Conservation (phyloP, 441 rosid species). For the Euphorbia corollata region DNA sequence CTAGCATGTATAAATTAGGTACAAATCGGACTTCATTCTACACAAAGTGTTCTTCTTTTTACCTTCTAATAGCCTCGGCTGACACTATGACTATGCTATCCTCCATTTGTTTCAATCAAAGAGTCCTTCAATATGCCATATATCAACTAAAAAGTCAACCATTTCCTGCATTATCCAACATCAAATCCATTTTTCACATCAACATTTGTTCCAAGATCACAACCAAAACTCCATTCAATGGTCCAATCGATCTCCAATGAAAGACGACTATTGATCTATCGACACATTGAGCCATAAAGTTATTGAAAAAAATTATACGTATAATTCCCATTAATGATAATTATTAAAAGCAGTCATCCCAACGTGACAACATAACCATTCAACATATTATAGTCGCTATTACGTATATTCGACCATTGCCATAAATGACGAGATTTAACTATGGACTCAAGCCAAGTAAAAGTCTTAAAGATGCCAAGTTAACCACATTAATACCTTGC, state of each 20-base stretch:
- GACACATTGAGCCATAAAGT: no score
- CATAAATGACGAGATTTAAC: neutral
- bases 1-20: no score
- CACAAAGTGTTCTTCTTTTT: conserved; percentile 1
- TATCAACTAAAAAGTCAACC: conserved; percentile 89
- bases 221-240: neutral
- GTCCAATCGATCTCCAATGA: neutral
- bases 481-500: neutral
- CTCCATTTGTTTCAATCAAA: conserved; percentile 40
- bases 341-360: neutral
- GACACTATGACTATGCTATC: conserved; percentile 2
- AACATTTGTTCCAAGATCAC: neutral
- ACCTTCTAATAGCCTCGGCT: conserved; percentile 9
- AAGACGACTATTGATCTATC: no score
- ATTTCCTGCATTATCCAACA: conserved; percentile 56
- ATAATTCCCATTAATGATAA: neutral
- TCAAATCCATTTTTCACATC: neutral
- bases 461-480: neutral
- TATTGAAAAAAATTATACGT: no score
- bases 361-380: neutral
- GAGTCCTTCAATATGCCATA: conserved; percentile 82
- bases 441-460: neutral
- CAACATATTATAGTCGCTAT: no score
- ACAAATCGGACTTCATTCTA: neutral
- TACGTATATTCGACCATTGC: neutral